A percentile compares a stretch with the other conserved stretches of the same genome.
These are phyloP conservation scores for Solanum paucissectum DNA, from an alignment of 257 asterid species.

Conservation along the genomic window DNA sequence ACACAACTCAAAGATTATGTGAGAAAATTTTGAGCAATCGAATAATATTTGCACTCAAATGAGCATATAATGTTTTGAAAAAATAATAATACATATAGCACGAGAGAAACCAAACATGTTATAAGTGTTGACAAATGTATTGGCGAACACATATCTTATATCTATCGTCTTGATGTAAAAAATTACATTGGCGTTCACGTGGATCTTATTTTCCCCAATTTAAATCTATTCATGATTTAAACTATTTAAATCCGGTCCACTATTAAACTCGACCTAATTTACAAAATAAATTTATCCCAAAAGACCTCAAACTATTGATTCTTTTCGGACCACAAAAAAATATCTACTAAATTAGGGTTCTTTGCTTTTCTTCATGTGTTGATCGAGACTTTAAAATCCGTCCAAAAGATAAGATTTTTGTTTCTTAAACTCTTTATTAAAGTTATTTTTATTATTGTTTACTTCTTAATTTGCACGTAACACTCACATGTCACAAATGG, in stretches of 20 bases:
- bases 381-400: not conserved
- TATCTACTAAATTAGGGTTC: not conserved
- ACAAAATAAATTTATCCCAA: not conserved
- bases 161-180: too few species aligned
- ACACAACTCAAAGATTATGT: not conserved
- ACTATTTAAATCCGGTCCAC: not conserved
- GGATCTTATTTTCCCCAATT: not conserved
- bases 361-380: not conserved
- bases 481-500: conserved; percentile 9
- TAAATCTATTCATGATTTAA: not conserved
- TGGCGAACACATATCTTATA: not conserved
- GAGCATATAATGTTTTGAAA: too few species aligned
- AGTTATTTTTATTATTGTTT: not conserved
- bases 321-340: not conserved
- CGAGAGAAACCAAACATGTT: not conserved
- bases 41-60: not conserved
- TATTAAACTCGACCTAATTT: not conserved
- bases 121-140: not conserved
- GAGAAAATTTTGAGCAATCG: not conserved
- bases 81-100: not conserved
- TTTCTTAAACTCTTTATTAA: not conserved
- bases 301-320: not conserved
- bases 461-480: not conserved
- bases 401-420: not conserved
- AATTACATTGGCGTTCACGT: not conserved